Evolutionary conservation across 768 basidiomycete species (phyloP), one percentile per base, ranked within the genome.

Genomic region (Rhizopogon vinicolor): DNA sequence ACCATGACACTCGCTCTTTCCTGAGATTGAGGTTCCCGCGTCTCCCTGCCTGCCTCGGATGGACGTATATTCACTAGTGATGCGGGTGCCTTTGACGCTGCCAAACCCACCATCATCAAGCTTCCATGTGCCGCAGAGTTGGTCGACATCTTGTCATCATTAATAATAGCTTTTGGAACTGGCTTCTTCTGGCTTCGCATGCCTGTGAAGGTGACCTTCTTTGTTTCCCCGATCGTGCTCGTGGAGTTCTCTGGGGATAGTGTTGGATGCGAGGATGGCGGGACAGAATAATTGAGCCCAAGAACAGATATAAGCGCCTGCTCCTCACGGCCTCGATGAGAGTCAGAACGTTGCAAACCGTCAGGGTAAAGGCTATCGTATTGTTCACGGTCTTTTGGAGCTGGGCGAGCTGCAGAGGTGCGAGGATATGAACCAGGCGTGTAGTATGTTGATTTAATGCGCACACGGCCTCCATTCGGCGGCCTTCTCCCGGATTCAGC

Each of bases 201-300:
- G 51, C 64, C 62, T 14, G 65, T 56, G 56, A 68, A 31, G 45
- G 63, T 46, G 40, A 62, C 46, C 16, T 63, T 67, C 58, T 62
- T 65, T 41, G 61, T 72, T 49, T 74, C 72, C 14, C 78, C 80
- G 5, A 79, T 75, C 41, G 85, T 74, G 56, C 84, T 86, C 69
- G 86, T 72, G 7, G 85, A 88, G 67, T 89, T 87, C 55, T 89
- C 87, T 4, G 87, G 86, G 63, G 83, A 86, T 54, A 88, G 61
- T 7, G 84, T 86, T 12, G 81, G 81, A 59, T 81, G 82, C 9
- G 85, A 85, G 6, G 80, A 83, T 14, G 80, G 76, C 44, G 75
- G 69, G 19, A 66, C 61, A 3, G 72, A 59, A 18, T 71, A 70
- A 8, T 46, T 45, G 14, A 76, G 59, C 5, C 76, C 74, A n/a